phyloP scores from a whole-genome alignment of 2,329 filamentous ascomycete genomes.

The Apiospora arundinis region DNA sequence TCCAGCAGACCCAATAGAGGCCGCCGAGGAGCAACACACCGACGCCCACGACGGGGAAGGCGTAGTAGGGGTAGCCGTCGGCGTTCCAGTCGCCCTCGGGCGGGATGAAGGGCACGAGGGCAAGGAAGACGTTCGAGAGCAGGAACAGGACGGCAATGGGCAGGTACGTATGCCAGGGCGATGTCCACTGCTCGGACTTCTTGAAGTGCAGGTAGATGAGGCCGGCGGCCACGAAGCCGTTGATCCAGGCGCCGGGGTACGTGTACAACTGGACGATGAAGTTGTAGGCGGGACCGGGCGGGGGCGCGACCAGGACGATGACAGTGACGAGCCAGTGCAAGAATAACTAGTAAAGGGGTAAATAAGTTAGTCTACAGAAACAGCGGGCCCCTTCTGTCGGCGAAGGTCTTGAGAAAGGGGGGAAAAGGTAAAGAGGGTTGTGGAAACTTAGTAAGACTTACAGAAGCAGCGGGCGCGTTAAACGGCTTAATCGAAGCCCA shows the following conservation, averaged over 20 bases:
- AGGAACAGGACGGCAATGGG: slow-evolving; percentile 56
- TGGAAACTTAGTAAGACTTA: slow-evolving; percentile 35
- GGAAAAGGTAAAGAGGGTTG: neutral
- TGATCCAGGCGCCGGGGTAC: slow-evolving; percentile 61
- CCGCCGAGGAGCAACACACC: slow-evolving; percentile 56
- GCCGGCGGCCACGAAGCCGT: slow-evolving; percentile 56
- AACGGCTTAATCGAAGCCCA: slow-evolving; percentile 75
- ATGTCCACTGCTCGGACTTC: slow-evolving; percentile 58
- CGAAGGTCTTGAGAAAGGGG: too few relatives aligned
- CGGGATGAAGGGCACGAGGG: slow-evolving; percentile 61
- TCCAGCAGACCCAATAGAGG: slow-evolving; percentile 61
- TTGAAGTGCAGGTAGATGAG: slow-evolving; percentile 58
- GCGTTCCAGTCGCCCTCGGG: slow-evolving; percentile 54
- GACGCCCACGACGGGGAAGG: slow-evolving; percentile 62
- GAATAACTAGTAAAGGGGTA: slow-evolving; percentile 49
- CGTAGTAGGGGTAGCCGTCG: slow-evolving; percentile 61
- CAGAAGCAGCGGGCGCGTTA: slow-evolving; percentile 65
- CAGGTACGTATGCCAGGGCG: slow-evolving; percentile 57
- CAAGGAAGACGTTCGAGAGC: slow-evolving; percentile 58
- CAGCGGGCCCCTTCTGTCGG: too few relatives aligned
- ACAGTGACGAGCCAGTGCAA: slow-evolving; percentile 71
- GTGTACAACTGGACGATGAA: slow-evolving; percentile 67
- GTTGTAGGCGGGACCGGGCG: slow-evolving; percentile 71
- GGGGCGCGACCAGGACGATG: slow-evolving; percentile 70
- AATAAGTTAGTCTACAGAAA: slow-evolving; percentile 21